Conservation (phyloP, 148 eudicot species). For the Simmondsia chinensis region DNA sequence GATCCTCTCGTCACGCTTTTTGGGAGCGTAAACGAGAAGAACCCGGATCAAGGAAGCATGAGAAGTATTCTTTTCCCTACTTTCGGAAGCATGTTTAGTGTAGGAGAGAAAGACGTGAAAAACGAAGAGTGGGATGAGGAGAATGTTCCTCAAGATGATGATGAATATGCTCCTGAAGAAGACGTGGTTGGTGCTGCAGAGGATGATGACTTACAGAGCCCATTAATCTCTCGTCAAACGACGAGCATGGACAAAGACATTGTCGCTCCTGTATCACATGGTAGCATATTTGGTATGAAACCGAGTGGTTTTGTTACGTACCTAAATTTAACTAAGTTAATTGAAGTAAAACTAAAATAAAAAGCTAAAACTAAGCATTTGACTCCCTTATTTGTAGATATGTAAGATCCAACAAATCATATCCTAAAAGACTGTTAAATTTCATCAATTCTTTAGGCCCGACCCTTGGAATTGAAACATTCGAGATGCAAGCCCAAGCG, state of each 20-base stretch:
- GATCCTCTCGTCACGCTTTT: constrained; percentile 56
- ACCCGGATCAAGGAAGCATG: constrained; percentile 53
- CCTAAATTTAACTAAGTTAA: too few species aligned
- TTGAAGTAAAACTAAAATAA: too few species aligned
- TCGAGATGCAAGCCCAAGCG: too few species aligned
- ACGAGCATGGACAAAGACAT: constrained; percentile 37
- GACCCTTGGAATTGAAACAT: too few species aligned
- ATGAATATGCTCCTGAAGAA: constrained; percentile 31
- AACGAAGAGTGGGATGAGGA: constrained; percentile 63
- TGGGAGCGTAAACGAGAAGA: constrained; percentile 47
- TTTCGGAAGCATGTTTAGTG: constrained; percentile 61
- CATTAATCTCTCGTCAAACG: constrained; percentile 42
- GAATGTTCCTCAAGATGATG: constrained; percentile 25
- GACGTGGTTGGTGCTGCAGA: constrained; percentile 20
- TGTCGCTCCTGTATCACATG: constrained; percentile 27
- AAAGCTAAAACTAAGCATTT: too few species aligned
- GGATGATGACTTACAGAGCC: constrained; percentile 36
- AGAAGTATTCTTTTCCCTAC: constrained; percentile 50
- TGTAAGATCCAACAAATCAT: too few species aligned
- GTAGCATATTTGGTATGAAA: constrained; percentile 35
- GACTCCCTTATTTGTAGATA: too few species aligned
- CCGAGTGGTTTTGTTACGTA: constrained; percentile 28
- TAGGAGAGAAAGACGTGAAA: constrained; percentile 41
- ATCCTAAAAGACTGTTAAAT: too few species aligned
- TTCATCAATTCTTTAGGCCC: too few species aligned